phyloP scores from a whole-genome alignment of 1,284 basidiomycete species.

The Ganoderma lingzhi region DNA sequence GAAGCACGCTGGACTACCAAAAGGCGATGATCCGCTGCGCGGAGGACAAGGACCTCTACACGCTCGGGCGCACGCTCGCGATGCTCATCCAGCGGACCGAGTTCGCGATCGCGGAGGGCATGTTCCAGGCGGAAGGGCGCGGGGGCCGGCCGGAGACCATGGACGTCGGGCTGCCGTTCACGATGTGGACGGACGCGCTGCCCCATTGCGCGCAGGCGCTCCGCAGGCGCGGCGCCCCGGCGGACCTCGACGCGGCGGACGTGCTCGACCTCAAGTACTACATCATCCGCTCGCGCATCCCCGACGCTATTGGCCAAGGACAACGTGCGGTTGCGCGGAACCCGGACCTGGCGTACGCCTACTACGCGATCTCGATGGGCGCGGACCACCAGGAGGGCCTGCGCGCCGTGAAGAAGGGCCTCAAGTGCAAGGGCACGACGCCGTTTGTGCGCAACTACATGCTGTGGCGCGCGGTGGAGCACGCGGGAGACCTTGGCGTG shows the following conservation, averaged over 20 bases:
- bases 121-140: conserved; percentile 54
- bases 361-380: conserved; percentile 59
- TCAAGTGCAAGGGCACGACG: conserved; percentile 47
- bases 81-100: conserved; percentile 62
- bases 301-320: conserved; percentile 53
- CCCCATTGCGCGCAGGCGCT: conserved; percentile 63
- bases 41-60: conserved; percentile 56
- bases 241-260: conserved; percentile 59
- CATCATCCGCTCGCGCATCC: conserved; percentile 54
- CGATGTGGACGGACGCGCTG: conserved; percentile 60
- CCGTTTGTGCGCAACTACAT: conserved; percentile 50
- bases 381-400: conserved; percentile 43
- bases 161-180: conserved; percentile 64
- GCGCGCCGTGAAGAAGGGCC: conserved; percentile 64
- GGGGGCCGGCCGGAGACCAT: conserved; percentile 46
- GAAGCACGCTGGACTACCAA: conserved; percentile 52
- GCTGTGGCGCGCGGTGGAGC: conserved; percentile 64
- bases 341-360: conserved; percentile 63
- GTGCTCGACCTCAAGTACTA: conserved; percentile 66
- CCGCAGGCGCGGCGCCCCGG: conserved; percentile 46
- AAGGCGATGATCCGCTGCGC: conserved; percentile 58
- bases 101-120: conserved; percentile 63
- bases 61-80: conserved; percentile 57
- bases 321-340: conserved; percentile 56
- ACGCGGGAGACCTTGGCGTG: conserved; percentile 63